Conservation (phyloP, 768 basidiomycete species). For the Chalciporus sphaerocephalus region DNA sequence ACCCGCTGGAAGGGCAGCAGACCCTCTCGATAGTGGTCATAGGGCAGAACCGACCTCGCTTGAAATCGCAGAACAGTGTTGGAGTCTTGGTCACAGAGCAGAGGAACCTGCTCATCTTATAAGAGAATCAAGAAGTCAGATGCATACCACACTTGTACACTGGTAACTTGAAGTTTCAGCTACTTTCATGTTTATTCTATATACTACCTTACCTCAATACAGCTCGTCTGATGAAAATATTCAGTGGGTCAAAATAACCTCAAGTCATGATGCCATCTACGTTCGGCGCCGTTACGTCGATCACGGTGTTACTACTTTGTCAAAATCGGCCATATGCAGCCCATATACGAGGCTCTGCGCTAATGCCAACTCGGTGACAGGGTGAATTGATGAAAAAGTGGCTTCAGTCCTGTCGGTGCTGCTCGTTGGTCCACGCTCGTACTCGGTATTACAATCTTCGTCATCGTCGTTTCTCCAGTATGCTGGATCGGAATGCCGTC, state of each 20-base stretch:
- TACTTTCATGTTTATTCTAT: not conserved
- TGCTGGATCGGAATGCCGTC: not conserved
- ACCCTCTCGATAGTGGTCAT: not conserved
- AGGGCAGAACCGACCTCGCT: not conserved
- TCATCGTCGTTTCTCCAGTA: not conserved
- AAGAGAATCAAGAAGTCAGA: not conserved
- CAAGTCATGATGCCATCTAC: constrained; percentile 6
- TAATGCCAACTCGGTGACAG: not conserved
- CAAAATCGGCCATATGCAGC: constrained; percentile 28
- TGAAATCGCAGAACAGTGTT: not conserved
- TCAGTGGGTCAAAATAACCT: no score
- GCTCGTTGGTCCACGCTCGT: not conserved
- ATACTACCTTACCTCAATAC: no score
- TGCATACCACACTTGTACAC: not conserved
- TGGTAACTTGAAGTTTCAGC: not conserved
- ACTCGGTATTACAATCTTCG: not conserved
- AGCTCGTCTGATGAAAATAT: not conserved
- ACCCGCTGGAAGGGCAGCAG: not conserved
- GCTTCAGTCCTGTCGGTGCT: not conserved
- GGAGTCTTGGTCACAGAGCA: no score
- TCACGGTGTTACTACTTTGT: constrained; percentile 3
- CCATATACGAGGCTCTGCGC: not conserved
- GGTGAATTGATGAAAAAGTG: not conserved
- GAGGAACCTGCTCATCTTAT: no score
- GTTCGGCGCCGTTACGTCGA: constrained; percentile 1